Evolutionary conservation across 306 rosid genomes (phyloP), one percentile per base, ranked within the genome.

Genomic region (Fagus crenata): DNA sequence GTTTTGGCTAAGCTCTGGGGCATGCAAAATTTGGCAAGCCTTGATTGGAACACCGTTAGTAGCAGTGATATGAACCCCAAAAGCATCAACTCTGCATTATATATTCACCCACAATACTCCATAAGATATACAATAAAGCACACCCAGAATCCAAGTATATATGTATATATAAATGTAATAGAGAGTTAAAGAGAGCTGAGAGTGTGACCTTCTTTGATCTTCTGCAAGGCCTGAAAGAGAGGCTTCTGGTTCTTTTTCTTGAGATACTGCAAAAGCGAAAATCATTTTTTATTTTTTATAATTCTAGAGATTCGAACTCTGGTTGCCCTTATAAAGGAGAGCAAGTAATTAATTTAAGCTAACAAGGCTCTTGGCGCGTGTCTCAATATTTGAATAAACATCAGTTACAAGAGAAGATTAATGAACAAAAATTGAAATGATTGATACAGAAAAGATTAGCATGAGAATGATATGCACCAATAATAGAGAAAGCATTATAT

Each of bases 41-140:
- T 75, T 4, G 13, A 35, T 78, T 82, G 86, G 54, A 69, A 59
- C 70, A 82, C 82, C 4, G 79, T 69, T 35, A 82, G 73, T 18
- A 82, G 80, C 60, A 82, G 79, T 7, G 86, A 82, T 74, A 82
- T 82, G 53, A 82, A 82, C 7, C 86, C 86, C 63, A 82, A 49
- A n/a, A 78, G 69, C 86, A 82, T 82, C 73, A 82, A 74, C 77
- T 82, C 86, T 82, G 79, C 80, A 43, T 22, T 22, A 22, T 22
- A 22, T 22, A 22, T 39, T 9, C 1, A 13, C 14, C 4, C 60
- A 33, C 18, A 36, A 59, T 22, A 28, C 36, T n/a, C n/a, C 9
- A 58, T 28, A 12, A 22, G 14, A 53, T 37, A 73, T 56, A 58
- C 1, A n/a, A 4, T 33, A 0, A 54, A 6, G 3, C 28, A 6